Evolutionary conservation across 1,284 basidiomycete genomes (phyloP), one percentile per base, ranked within the genome.

Genomic region (Malassezia yamatoensis): DNA sequence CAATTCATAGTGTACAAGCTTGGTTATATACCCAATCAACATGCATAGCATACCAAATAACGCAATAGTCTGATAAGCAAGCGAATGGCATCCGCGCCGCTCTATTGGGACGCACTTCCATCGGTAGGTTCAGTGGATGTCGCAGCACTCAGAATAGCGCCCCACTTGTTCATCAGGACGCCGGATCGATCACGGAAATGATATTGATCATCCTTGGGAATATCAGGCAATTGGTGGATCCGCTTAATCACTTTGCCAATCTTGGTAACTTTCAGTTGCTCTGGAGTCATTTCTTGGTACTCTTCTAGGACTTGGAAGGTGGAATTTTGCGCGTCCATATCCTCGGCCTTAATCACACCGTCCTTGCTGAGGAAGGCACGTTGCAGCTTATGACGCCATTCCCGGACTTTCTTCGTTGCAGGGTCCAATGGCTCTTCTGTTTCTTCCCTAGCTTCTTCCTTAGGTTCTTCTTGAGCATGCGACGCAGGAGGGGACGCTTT

Each of bases 161-260:
- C 60, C 70, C 70, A 72, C 61, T 76, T 77, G 53, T 73, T 65
- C 68, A 78, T 78, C 35, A 81, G 74, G 62, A 75, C 77, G 50
- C 73, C 62, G 4, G 80, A 77, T 34, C 91, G 85, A 24, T 84
- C 81, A 52, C 84, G 84, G 80, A 96, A 91, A 64, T 86, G 81
- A 80, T 85, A 88, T 73, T 93, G 84, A 36, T 83, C 84, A 69
- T 96, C 86, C 54, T 83, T 80, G 12, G 91, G 89, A 21, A 94
- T 83, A 29, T 62, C 69, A 16, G 78, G 61, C 18, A 91, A 80
- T 32, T 83, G 80, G 42, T 86, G 81, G 67, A 96, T 91, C 77
- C 90, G 88, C 72, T 90, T 87, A 87, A 96, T 91, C 49, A 98
- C 91, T 78, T 96, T 96, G 77, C 87, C 89, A 70, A 96, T 94